A percentile compares a stretch with the other conserved stretches of the same genome.
phyloP scores from a whole-genome alignment of 345 rosid genomes.

The Syzygium aromaticum region DNA sequence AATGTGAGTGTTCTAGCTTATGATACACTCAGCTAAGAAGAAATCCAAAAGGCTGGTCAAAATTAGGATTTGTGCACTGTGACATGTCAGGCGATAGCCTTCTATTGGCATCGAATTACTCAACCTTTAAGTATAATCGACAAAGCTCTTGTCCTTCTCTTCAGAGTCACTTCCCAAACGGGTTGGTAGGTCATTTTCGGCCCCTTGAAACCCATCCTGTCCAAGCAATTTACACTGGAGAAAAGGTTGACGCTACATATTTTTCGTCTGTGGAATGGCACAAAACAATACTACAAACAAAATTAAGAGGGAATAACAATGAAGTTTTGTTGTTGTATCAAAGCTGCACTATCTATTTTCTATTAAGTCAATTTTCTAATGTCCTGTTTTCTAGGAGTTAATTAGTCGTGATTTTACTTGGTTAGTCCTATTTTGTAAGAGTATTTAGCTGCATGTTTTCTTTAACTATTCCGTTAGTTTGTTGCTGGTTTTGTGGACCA shows the following conservation, averaged over 20 bases:
- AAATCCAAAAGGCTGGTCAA: not conserved
- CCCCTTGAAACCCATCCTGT: not conserved
- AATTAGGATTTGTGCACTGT: not conserved
- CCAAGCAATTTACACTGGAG: not conserved
- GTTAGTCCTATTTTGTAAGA: too few species aligned
- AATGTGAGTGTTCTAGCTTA: too few species aligned
- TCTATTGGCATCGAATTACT: not conserved
- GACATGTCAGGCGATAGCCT: not conserved
- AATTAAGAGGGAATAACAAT: not conserved
- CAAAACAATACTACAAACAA: not conserved
- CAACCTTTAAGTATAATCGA: not conserved
- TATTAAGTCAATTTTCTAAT: too few species aligned
- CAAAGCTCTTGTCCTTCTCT: not conserved
- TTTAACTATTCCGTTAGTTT: too few species aligned
- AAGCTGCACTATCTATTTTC: too few species aligned
- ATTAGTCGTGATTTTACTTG: too few species aligned
- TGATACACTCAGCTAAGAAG: too few species aligned
- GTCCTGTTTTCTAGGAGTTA: too few species aligned
- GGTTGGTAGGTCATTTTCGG: not conserved
- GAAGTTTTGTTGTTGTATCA: too few species aligned
- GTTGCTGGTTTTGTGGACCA: too few species aligned
- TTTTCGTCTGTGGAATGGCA: too few species aligned
- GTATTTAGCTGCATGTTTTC: too few species aligned
- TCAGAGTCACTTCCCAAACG: not conserved
- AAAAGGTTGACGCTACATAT: not conserved